phyloP scores from a whole-genome alignment of 306 rosid genomes.

The Gynostemma pentaphyllum region DNA sequence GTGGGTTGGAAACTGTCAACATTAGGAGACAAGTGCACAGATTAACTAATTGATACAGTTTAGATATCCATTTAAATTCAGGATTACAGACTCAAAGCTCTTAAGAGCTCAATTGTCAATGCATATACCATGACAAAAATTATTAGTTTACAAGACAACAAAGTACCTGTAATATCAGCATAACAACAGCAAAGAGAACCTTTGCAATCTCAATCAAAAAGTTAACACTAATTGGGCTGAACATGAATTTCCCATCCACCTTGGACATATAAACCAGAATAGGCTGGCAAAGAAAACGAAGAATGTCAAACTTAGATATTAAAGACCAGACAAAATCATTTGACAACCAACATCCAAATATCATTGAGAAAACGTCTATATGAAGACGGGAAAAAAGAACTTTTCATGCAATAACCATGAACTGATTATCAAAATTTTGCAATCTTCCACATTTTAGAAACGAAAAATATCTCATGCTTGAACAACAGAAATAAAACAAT shows the following conservation, averaged over 20 bases:
- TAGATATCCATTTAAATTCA: slow-evolving; percentile 1
- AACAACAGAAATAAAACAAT: background rate
- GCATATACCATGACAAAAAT: background rate
- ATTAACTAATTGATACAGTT: background rate
- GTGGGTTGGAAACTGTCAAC: background rate
- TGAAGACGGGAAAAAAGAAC: background rate
- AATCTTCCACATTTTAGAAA: background rate
- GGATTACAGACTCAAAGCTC: background rate
- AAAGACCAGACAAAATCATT: background rate
- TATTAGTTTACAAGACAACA: background rate
- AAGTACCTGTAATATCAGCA: slow-evolving; percentile 81
- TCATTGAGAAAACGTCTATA: background rate
- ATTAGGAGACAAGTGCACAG: background rate
- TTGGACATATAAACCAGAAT: slow-evolving; percentile 96
- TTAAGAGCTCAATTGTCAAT: background rate
- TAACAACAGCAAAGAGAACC: slow-evolving; percentile 80
- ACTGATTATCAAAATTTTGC: background rate
- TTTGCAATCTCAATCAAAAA: slow-evolving; percentile 85
- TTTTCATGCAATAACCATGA: background rate
- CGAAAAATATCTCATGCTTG: background rate
- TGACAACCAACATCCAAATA: background rate
- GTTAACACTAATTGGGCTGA: slow-evolving; percentile 97
- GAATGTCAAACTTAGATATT: background rate
- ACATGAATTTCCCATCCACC: slow-evolving; percentile 96
- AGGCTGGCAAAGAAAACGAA: slow-evolving; percentile 52